phyloP scores from a whole-genome alignment of 179 eudicot genomes.

The Pouteria campechiana region DNA sequence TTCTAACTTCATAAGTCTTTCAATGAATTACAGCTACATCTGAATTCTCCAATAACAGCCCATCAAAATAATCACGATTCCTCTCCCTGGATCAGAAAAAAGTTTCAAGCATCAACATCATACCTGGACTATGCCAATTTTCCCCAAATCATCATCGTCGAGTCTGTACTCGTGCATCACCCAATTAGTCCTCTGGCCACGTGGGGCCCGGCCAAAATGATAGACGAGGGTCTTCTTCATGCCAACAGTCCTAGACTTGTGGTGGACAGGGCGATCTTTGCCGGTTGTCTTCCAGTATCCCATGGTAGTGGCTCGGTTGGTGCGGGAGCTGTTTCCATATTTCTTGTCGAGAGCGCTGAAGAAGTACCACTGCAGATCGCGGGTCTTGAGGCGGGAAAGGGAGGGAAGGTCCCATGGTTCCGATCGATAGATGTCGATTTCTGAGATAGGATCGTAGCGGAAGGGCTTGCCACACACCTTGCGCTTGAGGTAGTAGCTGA shows the following conservation, averaged over 20 bases:
- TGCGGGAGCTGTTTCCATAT: constrained; percentile 62
- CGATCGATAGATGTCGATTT: constrained; percentile 56
- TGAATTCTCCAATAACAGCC: not conserved
- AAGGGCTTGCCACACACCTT: constrained; percentile 57
- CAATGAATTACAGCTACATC: no score
- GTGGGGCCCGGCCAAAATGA: constrained; percentile 74
- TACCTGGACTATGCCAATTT: constrained; percentile 49
- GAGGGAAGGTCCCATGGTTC: constrained; percentile 92
- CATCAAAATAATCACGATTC: not conserved
- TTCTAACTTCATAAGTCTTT: no score
- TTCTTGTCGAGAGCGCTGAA: constrained; percentile 66
- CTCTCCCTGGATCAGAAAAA: not conserved
- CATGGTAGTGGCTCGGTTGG: constrained; percentile 70
- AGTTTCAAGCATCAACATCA: constrained; percentile 4
- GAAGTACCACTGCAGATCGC: constrained; percentile 87
- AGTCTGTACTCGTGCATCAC: constrained; percentile 89
- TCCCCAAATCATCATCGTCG: constrained; percentile 46
- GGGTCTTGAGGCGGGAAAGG: constrained; percentile 40
- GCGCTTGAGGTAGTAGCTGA: constrained; percentile 50
- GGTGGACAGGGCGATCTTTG: constrained; percentile 61
- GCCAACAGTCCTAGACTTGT: constrained; percentile 42
- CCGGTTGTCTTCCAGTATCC: constrained; percentile 97
- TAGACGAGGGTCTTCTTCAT: constrained; percentile 85
- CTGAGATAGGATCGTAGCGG: constrained; percentile 56
- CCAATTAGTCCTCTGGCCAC: constrained; percentile 71